phyloP scores from a whole-genome alignment of 2,329 filamentous ascomycete genomes.

The Blastomyces gilchristii region DNA sequence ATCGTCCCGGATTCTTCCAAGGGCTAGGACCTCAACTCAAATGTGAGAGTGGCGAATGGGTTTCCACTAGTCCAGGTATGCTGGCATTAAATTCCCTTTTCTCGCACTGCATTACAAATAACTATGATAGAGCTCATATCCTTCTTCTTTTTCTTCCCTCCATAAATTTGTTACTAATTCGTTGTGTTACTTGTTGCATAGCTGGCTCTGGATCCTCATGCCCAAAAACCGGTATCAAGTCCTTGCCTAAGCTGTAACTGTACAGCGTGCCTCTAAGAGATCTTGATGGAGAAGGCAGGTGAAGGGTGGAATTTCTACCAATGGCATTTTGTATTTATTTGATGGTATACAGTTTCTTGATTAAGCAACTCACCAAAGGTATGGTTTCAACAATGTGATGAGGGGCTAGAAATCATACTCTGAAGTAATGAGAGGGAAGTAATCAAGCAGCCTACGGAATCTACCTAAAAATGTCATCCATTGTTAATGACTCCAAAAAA shows the following conservation, averaged over 20 bases:
- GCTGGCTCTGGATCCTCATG: constrained; percentile 52
- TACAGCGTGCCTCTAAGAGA: too few relatives aligned
- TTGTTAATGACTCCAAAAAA: neutral
- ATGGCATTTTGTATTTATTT: neutral
- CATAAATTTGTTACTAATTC: neutral
- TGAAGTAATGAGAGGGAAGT: neutral
- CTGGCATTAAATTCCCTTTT: constrained; percentile 9
- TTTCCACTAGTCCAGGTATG: constrained; percentile 42
- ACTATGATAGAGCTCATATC: neutral
- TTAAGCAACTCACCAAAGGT: neutral
- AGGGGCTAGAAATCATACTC: neutral
- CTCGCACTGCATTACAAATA: neutral
- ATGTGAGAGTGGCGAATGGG: constrained; percentile 48
- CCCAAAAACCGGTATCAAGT: constrained; percentile 52
- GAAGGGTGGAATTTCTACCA: neutral
- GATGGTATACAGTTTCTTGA: neutral
- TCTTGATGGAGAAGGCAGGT: neutral
- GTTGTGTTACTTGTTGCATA: constrained; percentile 13
- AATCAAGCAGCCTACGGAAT: neutral
- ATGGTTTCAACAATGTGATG: neutral
- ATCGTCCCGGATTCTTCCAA: constrained; percentile 42
- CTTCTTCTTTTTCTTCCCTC: neutral
- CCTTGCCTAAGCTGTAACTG: constrained; percentile 37
- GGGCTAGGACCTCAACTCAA: constrained; percentile 45
- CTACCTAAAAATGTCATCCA: neutral